A percentile compares a stretch with the other conserved stretches of the same genome.
These are phyloP conservation scores for Lithohypha guttulata DNA, from an alignment of 2,329 filamentous ascomycete species.

Conservation along the genomic window DNA sequence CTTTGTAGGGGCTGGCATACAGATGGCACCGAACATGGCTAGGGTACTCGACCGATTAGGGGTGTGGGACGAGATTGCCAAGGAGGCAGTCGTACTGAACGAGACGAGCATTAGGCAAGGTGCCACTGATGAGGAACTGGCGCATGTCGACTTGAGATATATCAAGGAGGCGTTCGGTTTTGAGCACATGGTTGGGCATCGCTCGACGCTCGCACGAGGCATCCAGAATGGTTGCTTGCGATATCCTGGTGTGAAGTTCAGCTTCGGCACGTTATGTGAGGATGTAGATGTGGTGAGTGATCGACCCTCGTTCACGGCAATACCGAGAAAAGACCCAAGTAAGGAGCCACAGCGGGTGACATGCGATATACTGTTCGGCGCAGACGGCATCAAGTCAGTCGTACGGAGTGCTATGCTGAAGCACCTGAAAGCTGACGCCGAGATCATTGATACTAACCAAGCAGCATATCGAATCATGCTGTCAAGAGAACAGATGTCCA, in stretches of 20 bases:
- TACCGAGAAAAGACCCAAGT: slow-evolving; percentile 41
- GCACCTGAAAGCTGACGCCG: slow-evolving; percentile 28
- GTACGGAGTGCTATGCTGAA: slow-evolving; percentile 35
- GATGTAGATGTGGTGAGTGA: slow-evolving; percentile 50
- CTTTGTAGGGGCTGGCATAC: slow-evolving; percentile 76
- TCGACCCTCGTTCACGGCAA: slow-evolving; percentile 48
- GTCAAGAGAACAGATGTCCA: slow-evolving; percentile 33
- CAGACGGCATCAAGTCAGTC: slow-evolving; percentile 45
- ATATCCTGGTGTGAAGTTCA: slow-evolving; percentile 53
- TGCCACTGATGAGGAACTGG: slow-evolving; percentile 56
- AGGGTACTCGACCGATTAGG: slow-evolving; percentile 62
- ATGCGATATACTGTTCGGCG: slow-evolving; percentile 43
- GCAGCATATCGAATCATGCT: slow-evolving; percentile 47
- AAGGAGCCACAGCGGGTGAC: slow-evolving; percentile 39
- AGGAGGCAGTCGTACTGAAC: slow-evolving; percentile 58
- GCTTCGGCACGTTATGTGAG: slow-evolving; percentile 50
- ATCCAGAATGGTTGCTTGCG: slow-evolving; percentile 60
- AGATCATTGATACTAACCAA: slow-evolving; percentile 40
- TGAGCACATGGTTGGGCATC: slow-evolving; percentile 71
- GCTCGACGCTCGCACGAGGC: slow-evolving; percentile 57
- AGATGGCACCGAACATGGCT: slow-evolving; percentile 72
- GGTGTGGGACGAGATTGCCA: slow-evolving; percentile 60
- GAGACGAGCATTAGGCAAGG: slow-evolving; percentile 67
- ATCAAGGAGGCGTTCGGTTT: slow-evolving; percentile 59
- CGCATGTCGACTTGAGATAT: slow-evolving; percentile 58